phyloP scores from a whole-genome alignment of 179 eudicot species.

The Carnegiea gigantea region DNA sequence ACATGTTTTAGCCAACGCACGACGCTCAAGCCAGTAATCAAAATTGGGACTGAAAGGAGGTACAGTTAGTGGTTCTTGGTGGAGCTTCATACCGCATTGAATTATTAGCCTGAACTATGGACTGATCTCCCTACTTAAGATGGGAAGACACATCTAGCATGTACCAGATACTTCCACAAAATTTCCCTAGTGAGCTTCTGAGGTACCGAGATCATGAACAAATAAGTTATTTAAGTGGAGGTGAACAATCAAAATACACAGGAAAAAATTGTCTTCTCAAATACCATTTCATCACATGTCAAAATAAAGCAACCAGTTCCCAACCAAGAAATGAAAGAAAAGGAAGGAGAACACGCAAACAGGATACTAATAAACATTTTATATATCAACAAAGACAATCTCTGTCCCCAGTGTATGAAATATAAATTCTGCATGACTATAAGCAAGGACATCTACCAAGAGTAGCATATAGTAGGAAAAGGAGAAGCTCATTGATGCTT shows the following conservation, averaged over 20 bases:
- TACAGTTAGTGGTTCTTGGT: neutral
- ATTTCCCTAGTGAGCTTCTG: neutral
- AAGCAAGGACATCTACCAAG: neutral
- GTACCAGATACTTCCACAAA: neutral
- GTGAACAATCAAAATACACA: neutral
- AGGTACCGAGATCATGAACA: neutral
- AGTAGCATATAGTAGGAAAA: neutral
- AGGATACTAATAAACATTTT: neutral
- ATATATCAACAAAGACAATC: too few species aligned
- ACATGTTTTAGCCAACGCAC: neutral
- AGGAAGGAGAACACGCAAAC: neutral
- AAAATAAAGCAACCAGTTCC: too few species aligned
- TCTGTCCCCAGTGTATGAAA: neutral
- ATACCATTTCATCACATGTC: too few species aligned
- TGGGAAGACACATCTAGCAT: neutral
- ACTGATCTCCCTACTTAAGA: neutral
- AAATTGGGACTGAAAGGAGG: neutral
- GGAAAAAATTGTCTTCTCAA: too few species aligned
- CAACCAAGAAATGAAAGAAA: too few species aligned
- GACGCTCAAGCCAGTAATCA: neutral
- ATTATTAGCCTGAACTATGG: neutral
- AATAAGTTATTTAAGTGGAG: neutral
- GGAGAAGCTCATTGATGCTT: neutral
- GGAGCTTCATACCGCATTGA: neutral
- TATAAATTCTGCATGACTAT: neutral